Evolutionary conservation across 1,139 yeast species (phyloP), one percentile per base, ranked within the genome.

Genomic region (Sporopachydermia cereana): DNA sequence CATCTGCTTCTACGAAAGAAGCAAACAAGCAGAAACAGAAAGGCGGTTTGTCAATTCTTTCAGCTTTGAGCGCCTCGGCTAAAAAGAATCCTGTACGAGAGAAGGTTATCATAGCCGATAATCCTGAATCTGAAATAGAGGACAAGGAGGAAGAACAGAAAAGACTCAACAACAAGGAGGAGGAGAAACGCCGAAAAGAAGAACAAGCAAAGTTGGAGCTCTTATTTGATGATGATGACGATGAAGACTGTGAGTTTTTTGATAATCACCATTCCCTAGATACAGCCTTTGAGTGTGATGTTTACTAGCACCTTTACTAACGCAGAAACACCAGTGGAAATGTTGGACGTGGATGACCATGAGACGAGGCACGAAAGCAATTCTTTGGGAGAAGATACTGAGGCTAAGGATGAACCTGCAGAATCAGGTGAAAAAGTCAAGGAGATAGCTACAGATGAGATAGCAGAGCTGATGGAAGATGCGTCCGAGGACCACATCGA

Each of bases 161-260:
- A 20, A 5, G 34, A 14, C 21, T 36, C 5, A 27, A 42, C 30
- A 46, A 43, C 2, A 42, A 36, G 4, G 51, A 49, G 22, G 49
- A 53, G n/a, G 50, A 47, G 39, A 34, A 34, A 20, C 9, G 9
- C 20, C 5, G n/a, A n/a, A 34, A 34, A 34, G 39, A 34, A 34
- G 39, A 34, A 20, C 39, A 34, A 21, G 39, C 5, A 21, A 34
- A 34, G 39, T 21, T 34, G 18, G 12, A 16, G 9, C n/a, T n/a
- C 9, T 21, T 34, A 34, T 34, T 34, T 34, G 39, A 34, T 9
- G 39, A 34, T 34, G 39, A 34, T 20, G 39, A 34, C 17, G 39
- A 20, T 34, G 39, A 34, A 7, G 39, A 34, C 22, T 34, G 39
- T 34, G 17, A 34, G 39, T 34, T 34, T 34, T 7, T 34, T 34